phyloP scores from a whole-genome alignment of 1,139 yeast genomes.

The Pichia sp. region DNA sequence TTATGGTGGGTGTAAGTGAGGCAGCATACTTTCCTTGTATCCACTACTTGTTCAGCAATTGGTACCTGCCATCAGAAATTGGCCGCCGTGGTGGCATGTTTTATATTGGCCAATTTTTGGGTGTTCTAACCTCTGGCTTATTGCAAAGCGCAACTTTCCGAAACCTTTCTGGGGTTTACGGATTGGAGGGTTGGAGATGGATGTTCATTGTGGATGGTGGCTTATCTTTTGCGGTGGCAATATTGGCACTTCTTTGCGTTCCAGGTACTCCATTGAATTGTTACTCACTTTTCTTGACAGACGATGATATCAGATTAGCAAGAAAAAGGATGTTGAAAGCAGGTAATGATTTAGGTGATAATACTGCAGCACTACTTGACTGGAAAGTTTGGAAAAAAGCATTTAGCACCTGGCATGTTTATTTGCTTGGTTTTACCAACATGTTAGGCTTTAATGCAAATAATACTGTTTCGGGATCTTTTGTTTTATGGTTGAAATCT shows the following conservation, averaged over 20 bases:
- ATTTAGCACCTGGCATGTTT: conserved; percentile 48
- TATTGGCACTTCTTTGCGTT: conserved; percentile 49
- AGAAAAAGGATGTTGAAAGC: conserved; percentile 45
- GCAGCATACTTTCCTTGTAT: conserved; percentile 53
- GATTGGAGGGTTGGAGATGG: conserved; percentile 66
- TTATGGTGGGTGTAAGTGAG: conserved; percentile 56
- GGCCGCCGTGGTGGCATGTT: conserved; percentile 37
- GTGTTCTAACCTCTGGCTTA: conserved; percentile 40
- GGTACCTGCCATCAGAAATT: conserved; percentile 41
- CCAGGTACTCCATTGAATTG: conserved; percentile 66
- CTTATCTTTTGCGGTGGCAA: conserved; percentile 50
- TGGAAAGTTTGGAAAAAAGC: conserved; percentile 41
- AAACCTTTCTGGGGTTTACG: conserved; percentile 32
- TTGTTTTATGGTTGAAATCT: conserved; percentile 47
- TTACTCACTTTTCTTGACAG: conserved; percentile 38
- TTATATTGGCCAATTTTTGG: conserved; percentile 38
- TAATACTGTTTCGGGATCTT: conserved; percentile 44
- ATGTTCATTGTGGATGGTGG: conserved; percentile 58
- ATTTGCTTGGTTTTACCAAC: conserved; percentile 36
- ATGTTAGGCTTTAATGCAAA: conserved; percentile 35
- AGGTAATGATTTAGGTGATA: conserved; percentile 21
- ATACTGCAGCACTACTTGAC: conserved; percentile 28
- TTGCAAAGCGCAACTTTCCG: conserved; percentile 29
- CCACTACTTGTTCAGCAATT: conserved; percentile 54
- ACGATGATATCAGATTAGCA: conserved; percentile 59